Evolutionary conservation across 108 stramenopile genomes (phyloP), one percentile per base, ranked within the genome.

Genomic region (Seminavis robusta): DNA sequence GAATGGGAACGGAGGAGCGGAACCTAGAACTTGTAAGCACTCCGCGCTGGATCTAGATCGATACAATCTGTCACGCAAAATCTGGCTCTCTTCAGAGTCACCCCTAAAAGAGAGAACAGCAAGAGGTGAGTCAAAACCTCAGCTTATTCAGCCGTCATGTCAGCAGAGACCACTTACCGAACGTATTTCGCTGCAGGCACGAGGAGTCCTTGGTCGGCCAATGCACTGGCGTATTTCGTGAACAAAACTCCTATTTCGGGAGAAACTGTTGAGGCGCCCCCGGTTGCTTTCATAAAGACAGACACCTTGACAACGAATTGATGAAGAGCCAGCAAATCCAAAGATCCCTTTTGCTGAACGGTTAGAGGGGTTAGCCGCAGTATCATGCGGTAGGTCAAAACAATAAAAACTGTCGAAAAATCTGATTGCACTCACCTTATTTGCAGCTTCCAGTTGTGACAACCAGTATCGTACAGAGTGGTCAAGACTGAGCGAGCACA

Each of bases 181-280:
- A 74, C 55, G 52, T 91, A 95, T 52, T 93, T 95, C 20, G 91
- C 76, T 9, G 98, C 98, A 1, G 82, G 67, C 4, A 67, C 81
- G n/a, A 90, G 62, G 30, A 87, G 46, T 4, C 98, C 98, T 73
- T 98, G 95, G 47, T 88, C 74, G n/a, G 96, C 90, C 31, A 98
- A 73, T 24, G 80, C 60, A 31, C 74, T 71, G 11, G 95, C 90
- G 63, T 97, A 98, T 31, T 80, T 61, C 8, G 83, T 67, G 63
- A 95, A 97, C 24, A 91, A 63, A 27, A 73, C 60, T 1, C 77
- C 78, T 23, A 83, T 83, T 24, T 84, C 88, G 7, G 83, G 59
- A 26, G 79, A 59, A n/a, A 86, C 49, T 10, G 36, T 42, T 5
- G 61, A 40, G 24, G 70, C 61, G 4, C 77, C 70, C 23, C 79